These are phyloP conservation scores for Solanum verrucosum DNA, from an alignment of 257 asterid genomes.

Conservation along the genomic window DNA sequence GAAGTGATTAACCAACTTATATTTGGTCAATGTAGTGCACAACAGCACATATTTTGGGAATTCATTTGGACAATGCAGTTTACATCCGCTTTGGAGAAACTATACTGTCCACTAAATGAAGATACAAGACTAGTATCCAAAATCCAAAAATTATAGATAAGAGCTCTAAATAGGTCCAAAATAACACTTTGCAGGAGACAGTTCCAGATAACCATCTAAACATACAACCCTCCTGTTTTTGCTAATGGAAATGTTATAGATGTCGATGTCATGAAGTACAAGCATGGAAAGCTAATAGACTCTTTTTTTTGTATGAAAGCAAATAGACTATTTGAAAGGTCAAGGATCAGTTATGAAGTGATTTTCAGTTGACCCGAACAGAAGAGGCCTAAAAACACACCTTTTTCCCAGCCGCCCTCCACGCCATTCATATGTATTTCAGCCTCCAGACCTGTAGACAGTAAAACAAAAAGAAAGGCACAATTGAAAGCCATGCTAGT, in stretches of 20 bases:
- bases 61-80: background rate
- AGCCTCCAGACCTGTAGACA: constrained; percentile 13
- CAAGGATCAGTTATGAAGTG: background rate
- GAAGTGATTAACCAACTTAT: background rate
- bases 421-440: constrained; percentile 54
- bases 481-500: background rate
- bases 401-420: constrained; percentile 58
- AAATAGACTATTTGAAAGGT: background rate
- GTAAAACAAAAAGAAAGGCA: background rate
- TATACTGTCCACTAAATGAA: background rate
- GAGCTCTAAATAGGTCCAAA: background rate
- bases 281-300: background rate
- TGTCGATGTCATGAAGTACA: background rate
- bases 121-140: background rate
- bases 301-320: background rate
- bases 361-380: background rate
- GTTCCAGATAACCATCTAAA: background rate
- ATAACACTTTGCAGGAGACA: background rate
- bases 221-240: background rate
- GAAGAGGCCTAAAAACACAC: constrained; percentile 13
- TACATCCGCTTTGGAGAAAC: background rate
- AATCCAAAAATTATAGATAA: background rate
- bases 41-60: background rate
- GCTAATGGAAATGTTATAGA: background rate
- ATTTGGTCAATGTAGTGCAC: background rate